Base-by-base conservation (phyloP, 2,329 filamentous ascomycete genomes). In the Sporothrix protearum region DNA sequence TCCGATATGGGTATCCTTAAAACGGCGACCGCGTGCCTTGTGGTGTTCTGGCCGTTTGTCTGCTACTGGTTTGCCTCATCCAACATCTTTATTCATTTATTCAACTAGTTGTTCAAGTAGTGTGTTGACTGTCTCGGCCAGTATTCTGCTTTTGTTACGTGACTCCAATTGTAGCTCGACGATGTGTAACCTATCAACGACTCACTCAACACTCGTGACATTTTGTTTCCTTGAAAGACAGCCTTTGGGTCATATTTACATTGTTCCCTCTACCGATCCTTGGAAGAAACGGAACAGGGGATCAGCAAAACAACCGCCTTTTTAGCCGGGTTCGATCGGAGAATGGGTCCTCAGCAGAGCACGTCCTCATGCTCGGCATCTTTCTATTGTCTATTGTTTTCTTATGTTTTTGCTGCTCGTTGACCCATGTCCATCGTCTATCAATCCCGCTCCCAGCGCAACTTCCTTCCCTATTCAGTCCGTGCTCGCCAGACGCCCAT, bases 401-500 rank as follows among this genome's bases (percentile, higher is more conserved):
- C 30, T 42, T 42, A n/a, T 12, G 7, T 42, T 5, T 25, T 28
- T 12, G 22, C 55, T 49, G n/a, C 22, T 39, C 47, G 16, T 49
- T n/a, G 12, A 6, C 59, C n/a, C 33, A 12, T 28, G 14, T 66
- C 57, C 6, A 22, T 22, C 30, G 30, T 10, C 59, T 36, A 28
- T 45, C 59, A 22, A 45, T 55, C 45, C 30, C 28, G 12, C 63
- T 19, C 51, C 53, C 53, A 59, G 33, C 36, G 42, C 30, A 28
- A n/a, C 42, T 49, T 49, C 25, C 39, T 66, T 66, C 63, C 63
- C 39, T 49, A 66, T 66, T 33, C 42, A 66, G 63, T 42, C 63
- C 63, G 63, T 64, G 59, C 59, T 64, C 59, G 22, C 36, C 59
- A 64, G 59, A 64, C 22, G 36, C 36, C 59, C 57, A 63, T 25